These are phyloP conservation scores for Heliocybe sulcata DNA, from an alignment of 1,284 basidiomycete species.

Conservation along the genomic window DNA sequence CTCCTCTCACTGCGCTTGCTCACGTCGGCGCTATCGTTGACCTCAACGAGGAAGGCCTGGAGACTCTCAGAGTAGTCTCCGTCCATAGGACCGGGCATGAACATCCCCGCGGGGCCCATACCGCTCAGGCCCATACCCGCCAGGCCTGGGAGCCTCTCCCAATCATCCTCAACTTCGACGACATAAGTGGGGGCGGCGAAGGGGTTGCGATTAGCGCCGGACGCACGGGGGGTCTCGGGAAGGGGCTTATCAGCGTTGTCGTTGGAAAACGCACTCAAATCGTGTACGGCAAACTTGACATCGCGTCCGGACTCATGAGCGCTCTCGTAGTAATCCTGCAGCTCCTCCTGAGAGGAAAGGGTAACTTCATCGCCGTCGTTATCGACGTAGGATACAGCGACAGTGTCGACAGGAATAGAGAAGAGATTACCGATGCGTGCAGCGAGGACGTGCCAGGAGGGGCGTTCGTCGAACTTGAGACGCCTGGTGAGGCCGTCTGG, in stretches of 20 bases:
- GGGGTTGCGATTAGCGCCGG: slow-evolving; percentile 37
- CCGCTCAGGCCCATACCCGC: slow-evolving; percentile 18
- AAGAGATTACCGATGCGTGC: slow-evolving; percentile 48
- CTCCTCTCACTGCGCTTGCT: neutral
- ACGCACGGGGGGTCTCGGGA: slow-evolving; percentile 27
- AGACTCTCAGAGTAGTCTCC: slow-evolving; percentile 27
- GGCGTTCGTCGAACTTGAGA: slow-evolving; percentile 41
- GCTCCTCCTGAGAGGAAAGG: slow-evolving; percentile 61
- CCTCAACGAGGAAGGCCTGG: slow-evolving; percentile 58
- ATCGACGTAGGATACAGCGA: slow-evolving; percentile 66
- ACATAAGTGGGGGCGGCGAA: slow-evolving; percentile 30
- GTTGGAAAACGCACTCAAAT: slow-evolving; percentile 38
- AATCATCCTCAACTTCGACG: slow-evolving; percentile 59
- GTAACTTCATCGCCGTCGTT: slow-evolving; percentile 66
- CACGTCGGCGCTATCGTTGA: slow-evolving; percentile 38
- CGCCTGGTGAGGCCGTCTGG: slow-evolving; percentile 46
- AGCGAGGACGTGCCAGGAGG: slow-evolving; percentile 50
- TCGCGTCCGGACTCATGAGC: slow-evolving; percentile 20
- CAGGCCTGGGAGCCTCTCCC: slow-evolving; percentile 43
- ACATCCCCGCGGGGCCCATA: neutral
- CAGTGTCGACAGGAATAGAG: slow-evolving; percentile 42
- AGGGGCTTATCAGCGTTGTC: slow-evolving; percentile 21
- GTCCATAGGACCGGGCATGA: neutral
- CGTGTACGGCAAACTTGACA: slow-evolving; percentile 57
- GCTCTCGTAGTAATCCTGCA: slow-evolving; percentile 49